Conservation (phyloP, 768 basidiomycete genomes). For the Macrolepiota fuliginosa region DNA sequence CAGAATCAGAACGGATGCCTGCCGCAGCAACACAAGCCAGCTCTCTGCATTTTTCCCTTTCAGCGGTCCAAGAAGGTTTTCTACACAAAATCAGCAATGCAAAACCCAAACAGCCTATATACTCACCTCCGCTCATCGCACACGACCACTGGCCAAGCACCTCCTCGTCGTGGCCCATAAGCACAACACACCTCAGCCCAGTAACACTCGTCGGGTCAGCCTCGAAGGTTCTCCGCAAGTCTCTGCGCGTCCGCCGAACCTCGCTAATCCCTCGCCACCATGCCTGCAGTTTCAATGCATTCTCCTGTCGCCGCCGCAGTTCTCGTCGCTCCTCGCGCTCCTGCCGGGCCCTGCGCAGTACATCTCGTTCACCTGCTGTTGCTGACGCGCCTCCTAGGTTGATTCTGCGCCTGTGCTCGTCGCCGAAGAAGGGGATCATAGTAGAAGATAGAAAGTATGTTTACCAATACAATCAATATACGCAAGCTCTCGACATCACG, state of each 20-base stretch:
- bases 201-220: slow-evolving; percentile 49
- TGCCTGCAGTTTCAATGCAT: slow-evolving; percentile 60
- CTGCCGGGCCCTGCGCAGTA: slow-evolving; percentile 63
- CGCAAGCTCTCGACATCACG: slow-evolving; percentile 6
- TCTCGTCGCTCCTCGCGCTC: slow-evolving; percentile 58
- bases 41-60: slow-evolving; percentile 28
- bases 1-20: slow-evolving; percentile 50
- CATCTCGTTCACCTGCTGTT: slow-evolving; percentile 47
- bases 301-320: slow-evolving; percentile 52
- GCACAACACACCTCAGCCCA: slow-evolving; percentile 63
- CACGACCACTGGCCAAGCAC: slow-evolving; percentile 43
- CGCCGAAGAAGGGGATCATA: no score
- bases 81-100: not conserved
- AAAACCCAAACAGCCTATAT: not conserved
- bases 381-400: slow-evolving; percentile 72
- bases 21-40: slow-evolving; percentile 63
- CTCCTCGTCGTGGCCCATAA: slow-evolving; percentile 53
- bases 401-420: no score
- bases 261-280: slow-evolving; percentile 62
- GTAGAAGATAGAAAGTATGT: no score
- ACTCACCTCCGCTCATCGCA: slow-evolving; percentile 9
- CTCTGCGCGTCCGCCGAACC: slow-evolving; percentile 34
- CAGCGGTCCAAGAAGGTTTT: slow-evolving; percentile 1
- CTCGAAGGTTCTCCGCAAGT: slow-evolving; percentile 51
- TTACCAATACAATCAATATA: not conserved